Evolutionary conservation across 116 monocot species (phyloP).

Genomic region (Posidonia oceanica): DNA sequence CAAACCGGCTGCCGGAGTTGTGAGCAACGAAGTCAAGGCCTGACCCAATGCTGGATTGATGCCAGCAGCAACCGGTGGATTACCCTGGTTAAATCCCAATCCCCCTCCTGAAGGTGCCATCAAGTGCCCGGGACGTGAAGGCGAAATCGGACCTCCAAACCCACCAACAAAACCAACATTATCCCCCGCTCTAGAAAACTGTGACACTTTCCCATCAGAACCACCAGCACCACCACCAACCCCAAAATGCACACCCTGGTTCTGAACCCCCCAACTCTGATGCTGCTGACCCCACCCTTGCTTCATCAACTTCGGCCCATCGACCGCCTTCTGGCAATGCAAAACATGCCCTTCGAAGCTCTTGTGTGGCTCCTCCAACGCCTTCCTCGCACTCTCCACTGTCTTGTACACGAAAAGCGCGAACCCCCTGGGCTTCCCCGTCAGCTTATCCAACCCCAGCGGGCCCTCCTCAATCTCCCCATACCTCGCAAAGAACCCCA

Average conservation of each 20-base stretch:
- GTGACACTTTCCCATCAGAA: background rate
- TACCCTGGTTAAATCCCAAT: constrained; percentile 22
- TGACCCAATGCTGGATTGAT: constrained; percentile 24
- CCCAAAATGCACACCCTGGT: background rate
- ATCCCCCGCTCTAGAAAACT: constrained; percentile 2
- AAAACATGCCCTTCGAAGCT: constrained; percentile 57
- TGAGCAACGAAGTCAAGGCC: constrained; percentile 46
- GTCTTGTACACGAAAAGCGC: constrained; percentile 54
- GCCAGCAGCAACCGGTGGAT: constrained; percentile 12
- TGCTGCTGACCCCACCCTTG: background rate
- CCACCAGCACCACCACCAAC: background rate
- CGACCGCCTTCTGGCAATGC: constrained; percentile 46
- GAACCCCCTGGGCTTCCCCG: constrained; percentile 60
- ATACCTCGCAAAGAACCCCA: constrained; percentile 39
- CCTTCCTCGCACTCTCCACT: constrained; percentile 31
- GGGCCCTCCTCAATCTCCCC: constrained; percentile 87
- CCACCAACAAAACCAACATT: no score
- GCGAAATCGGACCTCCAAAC: constrained; percentile 1
- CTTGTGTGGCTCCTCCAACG: constrained; percentile 56
- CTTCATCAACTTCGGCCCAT: constrained; percentile 18
- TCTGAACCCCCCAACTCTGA: background rate
- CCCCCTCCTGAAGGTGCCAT: constrained; percentile 13
- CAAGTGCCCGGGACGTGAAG: constrained; percentile 1
- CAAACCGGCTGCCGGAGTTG: constrained; percentile 19
- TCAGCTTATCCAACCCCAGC: constrained; percentile 48